Percentiles rank a stretch among this genome's conserved stretches.
Conservation (phyloP, 495 filamentous ascomycete genomes). For the Penicillium alfredii region DNA sequence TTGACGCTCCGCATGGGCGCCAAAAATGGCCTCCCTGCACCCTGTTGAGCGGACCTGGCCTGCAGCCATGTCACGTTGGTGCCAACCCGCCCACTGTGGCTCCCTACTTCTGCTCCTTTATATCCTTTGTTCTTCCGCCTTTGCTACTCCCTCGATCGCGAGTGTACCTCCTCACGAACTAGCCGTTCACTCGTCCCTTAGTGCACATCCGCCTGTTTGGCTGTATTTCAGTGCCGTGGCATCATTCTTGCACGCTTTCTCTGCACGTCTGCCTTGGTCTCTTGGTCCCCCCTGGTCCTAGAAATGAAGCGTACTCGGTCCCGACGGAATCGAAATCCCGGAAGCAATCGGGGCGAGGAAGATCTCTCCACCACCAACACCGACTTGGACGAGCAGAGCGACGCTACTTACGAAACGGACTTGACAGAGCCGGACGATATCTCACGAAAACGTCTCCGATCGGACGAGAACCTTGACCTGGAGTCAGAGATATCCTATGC, state of each 20-base stretch:
- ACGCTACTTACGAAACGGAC: conserved; percentile 8
- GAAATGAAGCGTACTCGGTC: conserved; percentile 8
- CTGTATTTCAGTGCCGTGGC: background rate
- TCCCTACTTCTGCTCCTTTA: conserved; percentile 2
- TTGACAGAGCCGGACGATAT: conserved; percentile 3
- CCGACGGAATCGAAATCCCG: conserved; percentile 1
- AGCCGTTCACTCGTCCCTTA: background rate
- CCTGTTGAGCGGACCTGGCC: too few relatives aligned
- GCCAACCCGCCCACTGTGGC: background rate
- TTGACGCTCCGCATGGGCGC: too few relatives aligned
- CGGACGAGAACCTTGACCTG: background rate
- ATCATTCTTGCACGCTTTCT: background rate
- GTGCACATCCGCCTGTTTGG: background rate
- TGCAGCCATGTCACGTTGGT: background rate
- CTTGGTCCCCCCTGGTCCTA: background rate
- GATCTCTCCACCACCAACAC: conserved; percentile 1
- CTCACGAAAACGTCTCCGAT: conserved; percentile 8
- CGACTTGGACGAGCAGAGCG: conserved; percentile 5
- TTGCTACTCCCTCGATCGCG: conserved; percentile 1
- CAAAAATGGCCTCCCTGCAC: conserved; percentile 3
- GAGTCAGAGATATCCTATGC: conserved; percentile 1
- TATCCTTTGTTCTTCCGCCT: background rate
- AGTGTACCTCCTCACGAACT: background rate
- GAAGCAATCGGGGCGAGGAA: conserved; percentile 4
- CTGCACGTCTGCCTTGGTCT: conserved; percentile 1